These are phyloP conservation scores for Draba incana DNA, from an alignment of 345 rosid species.

Conservation along the genomic window DNA sequence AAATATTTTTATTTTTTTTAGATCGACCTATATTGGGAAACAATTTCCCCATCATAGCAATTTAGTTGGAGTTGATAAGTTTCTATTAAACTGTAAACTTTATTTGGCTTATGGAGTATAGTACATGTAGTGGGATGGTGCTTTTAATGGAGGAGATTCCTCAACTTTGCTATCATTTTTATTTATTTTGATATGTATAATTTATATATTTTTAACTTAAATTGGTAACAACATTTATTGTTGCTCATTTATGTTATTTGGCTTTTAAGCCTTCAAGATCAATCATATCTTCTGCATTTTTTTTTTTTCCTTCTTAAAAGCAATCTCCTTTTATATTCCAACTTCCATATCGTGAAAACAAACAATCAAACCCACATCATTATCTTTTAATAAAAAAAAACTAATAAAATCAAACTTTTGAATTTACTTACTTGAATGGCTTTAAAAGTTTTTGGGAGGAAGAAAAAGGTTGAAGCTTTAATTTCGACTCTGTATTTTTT, in stretches of 20 bases:
- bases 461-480: constrained; percentile 30
- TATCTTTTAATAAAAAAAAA: constrained; percentile 8
- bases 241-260: constrained; percentile 39
- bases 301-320: neutral
- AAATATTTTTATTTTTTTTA: neutral
- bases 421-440: constrained; percentile 17
- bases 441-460: constrained; percentile 21
- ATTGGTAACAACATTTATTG: constrained; percentile 34
- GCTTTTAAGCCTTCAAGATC: constrained; percentile 41
- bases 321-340: constrained; percentile 25
- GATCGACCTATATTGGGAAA: constrained; percentile 1
- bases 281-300: constrained; percentile 27
- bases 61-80: constrained; percentile 13
- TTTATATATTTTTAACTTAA: constrained; percentile 27
- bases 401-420: neutral
- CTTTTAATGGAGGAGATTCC: constrained; percentile 46
- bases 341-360: constrained; percentile 37
- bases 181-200: neutral
- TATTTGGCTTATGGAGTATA: constrained; percentile 27
- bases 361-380: constrained; percentile 41
- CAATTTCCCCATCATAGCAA: constrained; percentile 14
- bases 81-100: constrained; percentile 19
- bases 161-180: constrained; percentile 35
- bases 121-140: constrained; percentile 43
- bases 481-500: constrained; percentile 21